Evolutionary conservation across 257 asterid genomes (phyloP).

Genomic region (Coffea canephora): DNA sequence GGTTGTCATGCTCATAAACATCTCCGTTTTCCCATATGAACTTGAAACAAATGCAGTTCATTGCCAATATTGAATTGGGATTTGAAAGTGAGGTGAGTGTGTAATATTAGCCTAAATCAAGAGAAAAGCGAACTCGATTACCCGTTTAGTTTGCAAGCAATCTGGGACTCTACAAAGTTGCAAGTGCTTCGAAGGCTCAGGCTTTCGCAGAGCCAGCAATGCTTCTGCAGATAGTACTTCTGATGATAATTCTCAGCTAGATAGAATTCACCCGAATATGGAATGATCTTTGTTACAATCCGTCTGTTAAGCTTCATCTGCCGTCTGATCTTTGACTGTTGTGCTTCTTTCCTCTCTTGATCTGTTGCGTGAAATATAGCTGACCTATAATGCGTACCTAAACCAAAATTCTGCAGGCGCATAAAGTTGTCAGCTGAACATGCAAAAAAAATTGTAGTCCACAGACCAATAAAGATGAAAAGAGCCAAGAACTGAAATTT

Average conservation of each 20-base stretch:
- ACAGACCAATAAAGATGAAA: background rate
- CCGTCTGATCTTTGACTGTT: slow-evolving; percentile 10
- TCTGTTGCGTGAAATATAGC: slow-evolving; percentile 10
- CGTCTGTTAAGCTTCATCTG: slow-evolving; percentile 16
- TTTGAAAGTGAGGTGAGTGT: too few species aligned
- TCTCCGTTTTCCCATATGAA: background rate
- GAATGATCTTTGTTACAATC: slow-evolving; percentile 5
- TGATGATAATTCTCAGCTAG: slow-evolving; percentile 12
- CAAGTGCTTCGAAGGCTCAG: background rate
- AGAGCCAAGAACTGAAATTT: background rate
- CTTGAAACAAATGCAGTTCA: background rate
- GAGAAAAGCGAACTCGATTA: too few species aligned
- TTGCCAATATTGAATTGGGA: too few species aligned
- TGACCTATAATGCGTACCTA: slow-evolving; percentile 10
- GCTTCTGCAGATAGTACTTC: slow-evolving; percentile 14
- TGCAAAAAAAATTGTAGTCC: background rate
- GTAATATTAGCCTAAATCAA: too few species aligned
- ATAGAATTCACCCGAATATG: background rate
- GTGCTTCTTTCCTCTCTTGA: slow-evolving; percentile 19
- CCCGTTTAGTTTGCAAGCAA: background rate
- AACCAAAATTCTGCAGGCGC: slow-evolving; percentile 9
- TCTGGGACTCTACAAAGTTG: background rate
- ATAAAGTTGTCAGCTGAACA: background rate
- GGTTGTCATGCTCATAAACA: background rate
- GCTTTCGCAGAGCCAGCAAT: slow-evolving; percentile 5